phyloP scores from a whole-genome alignment of 768 basidiomycete genomes.

The Nidularia sp. region DNA sequence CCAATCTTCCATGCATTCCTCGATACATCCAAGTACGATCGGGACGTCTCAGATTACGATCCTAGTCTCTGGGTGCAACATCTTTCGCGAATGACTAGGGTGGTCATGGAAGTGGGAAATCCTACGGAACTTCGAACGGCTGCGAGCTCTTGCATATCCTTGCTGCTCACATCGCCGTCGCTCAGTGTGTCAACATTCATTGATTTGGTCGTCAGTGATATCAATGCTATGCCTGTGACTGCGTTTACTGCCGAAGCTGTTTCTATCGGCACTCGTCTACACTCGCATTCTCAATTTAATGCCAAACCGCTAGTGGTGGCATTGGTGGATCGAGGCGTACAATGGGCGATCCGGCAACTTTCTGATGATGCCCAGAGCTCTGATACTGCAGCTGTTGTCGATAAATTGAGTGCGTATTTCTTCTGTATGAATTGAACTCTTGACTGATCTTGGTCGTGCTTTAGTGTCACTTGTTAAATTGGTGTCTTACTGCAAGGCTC shows the following conservation, averaged over 20 bases:
- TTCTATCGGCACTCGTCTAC: slow-evolving; percentile 23
- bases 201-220: too few species aligned
- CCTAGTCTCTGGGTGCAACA: slow-evolving; percentile 23
- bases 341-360: slow-evolving; percentile 49
- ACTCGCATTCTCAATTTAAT: slow-evolving; percentile 8
- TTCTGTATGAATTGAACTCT: slow-evolving; percentile 1
- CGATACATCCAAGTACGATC: slow-evolving; percentile 24
- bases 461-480: too few species aligned
- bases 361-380: slow-evolving; percentile 22
- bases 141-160: slow-evolving; percentile 5
- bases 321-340: slow-evolving; percentile 43
- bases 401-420: slow-evolving; percentile 32
- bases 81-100: slow-evolving; percentile 18
- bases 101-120: slow-evolving; percentile 8
- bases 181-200: too few species aligned
- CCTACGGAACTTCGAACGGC: slow-evolving; percentile 9
- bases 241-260: slow-evolving; percentile 23
- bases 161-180: too few species aligned
- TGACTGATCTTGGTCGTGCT: too few species aligned
- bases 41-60: slow-evolving; percentile 3
- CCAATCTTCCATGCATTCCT: slow-evolving; percentile 41
- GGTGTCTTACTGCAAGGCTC: too few species aligned
- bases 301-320: slow-evolving; percentile 17
- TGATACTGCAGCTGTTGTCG: slow-evolving; percentile 17
- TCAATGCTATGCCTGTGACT: slow-evolving; percentile 16